Evolutionary conservation across 2,329 filamentous ascomycete genomes (phyloP), one percentile per base, ranked within the genome.

Genomic region (Cordyceps pruinosa): DNA sequence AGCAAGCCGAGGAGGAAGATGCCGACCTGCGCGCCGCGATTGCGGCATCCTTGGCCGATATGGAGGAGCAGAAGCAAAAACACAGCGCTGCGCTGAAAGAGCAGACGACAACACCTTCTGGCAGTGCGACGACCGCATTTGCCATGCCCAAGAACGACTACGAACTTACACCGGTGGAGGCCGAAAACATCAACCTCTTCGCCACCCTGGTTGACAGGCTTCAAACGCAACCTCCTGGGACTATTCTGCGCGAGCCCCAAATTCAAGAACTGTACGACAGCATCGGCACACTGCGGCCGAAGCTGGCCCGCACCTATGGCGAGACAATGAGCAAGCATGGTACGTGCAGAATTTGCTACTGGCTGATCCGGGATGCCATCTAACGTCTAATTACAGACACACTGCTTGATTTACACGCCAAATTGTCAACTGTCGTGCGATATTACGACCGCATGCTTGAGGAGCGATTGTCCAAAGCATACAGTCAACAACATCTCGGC

Each of bases 291-390:
- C 76, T 99, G 61, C 83, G 94, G 50, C 94, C 94, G 1, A 99
- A 99, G 71, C 78, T 99, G 56, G 94, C 94, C 5, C 84, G 94
- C 58, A 97, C 93, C 0, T 97, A 97, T 68, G 94, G 94, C 56
- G 94, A 99, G 75, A 97, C 94, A 0, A 97, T 99, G 94, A 97
- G 94, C 82, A 99, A 99, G 73, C 94, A 97, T 71, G 92, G 90
- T 90, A 76, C 69, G 84, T 56, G 7, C 13, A 7, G 73, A 41
- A n/a, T n/a, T n/a, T n/a, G n/a, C 2, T 12, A 4, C 12, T 6
- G 39, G 26, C 44, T 55, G 35, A 19, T 41, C 8, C 26, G 35
- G 55, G 52, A 28, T 21, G 17, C 13, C 17, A 3, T 15, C 32
- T 46, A 21, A 49, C 25, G 17, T 25, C 9, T 5, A 45, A 13